These are phyloP conservation scores for Ceratocystis cubensis DNA, from an alignment of 2,329 filamentous ascomycete species.

Conservation along the genomic window DNA sequence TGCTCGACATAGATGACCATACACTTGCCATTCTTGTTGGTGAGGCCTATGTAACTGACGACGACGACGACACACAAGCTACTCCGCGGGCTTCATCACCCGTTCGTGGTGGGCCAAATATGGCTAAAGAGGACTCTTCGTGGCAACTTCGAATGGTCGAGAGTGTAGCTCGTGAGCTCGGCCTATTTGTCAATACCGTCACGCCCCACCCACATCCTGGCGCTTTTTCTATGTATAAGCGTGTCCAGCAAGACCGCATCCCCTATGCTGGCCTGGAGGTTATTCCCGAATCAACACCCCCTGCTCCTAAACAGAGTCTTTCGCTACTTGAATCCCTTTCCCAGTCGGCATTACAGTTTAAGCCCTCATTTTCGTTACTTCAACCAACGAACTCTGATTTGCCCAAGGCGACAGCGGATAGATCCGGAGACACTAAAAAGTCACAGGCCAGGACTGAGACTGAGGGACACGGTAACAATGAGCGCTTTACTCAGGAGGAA, in stretches of 20 bases:
- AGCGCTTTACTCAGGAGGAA: constrained; percentile 55
- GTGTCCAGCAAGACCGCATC: constrained; percentile 49
- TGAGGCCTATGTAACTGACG: constrained; percentile 51
- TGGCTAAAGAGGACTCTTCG: constrained; percentile 32
- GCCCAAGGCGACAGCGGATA: background rate
- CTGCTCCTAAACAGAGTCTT: constrained; percentile 22
- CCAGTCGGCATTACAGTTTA: constrained; percentile 19
- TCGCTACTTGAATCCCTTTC: constrained; percentile 13
- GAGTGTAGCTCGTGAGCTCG: constrained; percentile 75
- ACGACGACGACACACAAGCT: constrained; percentile 36
- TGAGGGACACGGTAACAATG: constrained; percentile 11
- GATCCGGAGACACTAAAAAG: background rate
- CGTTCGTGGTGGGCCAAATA: constrained; percentile 25
- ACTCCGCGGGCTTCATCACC: constrained; percentile 35
- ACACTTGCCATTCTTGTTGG: constrained; percentile 79
- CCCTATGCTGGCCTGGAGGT: constrained; percentile 69
- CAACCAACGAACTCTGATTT: constrained; percentile 26
- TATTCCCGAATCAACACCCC: constrained; percentile 40
- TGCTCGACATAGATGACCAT: constrained; percentile 82
- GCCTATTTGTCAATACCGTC: constrained; percentile 67
- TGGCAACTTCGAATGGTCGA: constrained; percentile 76
- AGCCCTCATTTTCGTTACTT: constrained; percentile 23
- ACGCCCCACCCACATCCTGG: constrained; percentile 62
- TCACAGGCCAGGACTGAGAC: background rate
- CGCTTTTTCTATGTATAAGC: constrained; percentile 71